phyloP scores from a whole-genome alignment of 768 basidiomycete genomes.

The Fomitopsis pulvina region DNA sequence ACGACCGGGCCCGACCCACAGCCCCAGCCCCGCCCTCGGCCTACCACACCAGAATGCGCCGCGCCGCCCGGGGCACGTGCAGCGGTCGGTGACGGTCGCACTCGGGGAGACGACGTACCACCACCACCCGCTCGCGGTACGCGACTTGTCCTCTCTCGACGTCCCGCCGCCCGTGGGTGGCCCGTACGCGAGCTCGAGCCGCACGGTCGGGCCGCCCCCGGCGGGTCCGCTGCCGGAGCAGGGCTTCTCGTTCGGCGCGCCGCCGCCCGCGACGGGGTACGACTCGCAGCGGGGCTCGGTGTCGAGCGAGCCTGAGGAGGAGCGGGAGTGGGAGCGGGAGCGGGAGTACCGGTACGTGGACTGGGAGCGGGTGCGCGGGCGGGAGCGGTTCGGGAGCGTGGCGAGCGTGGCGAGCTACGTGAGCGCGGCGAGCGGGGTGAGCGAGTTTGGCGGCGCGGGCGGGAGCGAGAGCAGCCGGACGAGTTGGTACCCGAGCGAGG shows the following conservation, averaged over 20 bases:
- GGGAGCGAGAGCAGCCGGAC: slow-evolving; percentile 24
- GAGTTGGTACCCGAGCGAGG: slow-evolving; percentile 20
- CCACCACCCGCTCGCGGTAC: neutral
- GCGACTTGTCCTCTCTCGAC: no score
- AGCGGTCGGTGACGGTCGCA: slow-evolving; percentile 3
- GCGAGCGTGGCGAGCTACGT: slow-evolving; percentile 19
- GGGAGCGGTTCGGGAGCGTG: slow-evolving; percentile 15
- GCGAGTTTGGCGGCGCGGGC: slow-evolving; percentile 6
- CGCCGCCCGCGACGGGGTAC: slow-evolving; percentile 7
- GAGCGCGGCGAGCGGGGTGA: slow-evolving; percentile 16
- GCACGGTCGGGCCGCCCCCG: slow-evolving; percentile 12
- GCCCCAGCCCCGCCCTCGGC: neutral
- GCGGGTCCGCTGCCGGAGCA: slow-evolving; percentile 23
- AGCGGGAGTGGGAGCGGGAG: slow-evolving; percentile 4
- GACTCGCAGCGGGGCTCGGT: slow-evolving; percentile 7
- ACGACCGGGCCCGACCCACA: neutral
- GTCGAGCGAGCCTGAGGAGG: neutral
- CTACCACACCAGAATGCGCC: neutral
- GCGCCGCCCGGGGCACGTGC: slow-evolving; percentile 10
- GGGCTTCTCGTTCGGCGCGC: slow-evolving; percentile 21
- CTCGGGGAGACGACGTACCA: neutral
- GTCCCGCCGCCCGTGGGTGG: slow-evolving; percentile 2
- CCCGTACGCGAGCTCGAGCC: slow-evolving; percentile 13
- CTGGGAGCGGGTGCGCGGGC: slow-evolving; percentile 14
- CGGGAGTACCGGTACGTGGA: slow-evolving; percentile 2